Conservation (phyloP, 2,329 filamentous ascomycete genomes). For the Phaeosphaeria sp. region DNA sequence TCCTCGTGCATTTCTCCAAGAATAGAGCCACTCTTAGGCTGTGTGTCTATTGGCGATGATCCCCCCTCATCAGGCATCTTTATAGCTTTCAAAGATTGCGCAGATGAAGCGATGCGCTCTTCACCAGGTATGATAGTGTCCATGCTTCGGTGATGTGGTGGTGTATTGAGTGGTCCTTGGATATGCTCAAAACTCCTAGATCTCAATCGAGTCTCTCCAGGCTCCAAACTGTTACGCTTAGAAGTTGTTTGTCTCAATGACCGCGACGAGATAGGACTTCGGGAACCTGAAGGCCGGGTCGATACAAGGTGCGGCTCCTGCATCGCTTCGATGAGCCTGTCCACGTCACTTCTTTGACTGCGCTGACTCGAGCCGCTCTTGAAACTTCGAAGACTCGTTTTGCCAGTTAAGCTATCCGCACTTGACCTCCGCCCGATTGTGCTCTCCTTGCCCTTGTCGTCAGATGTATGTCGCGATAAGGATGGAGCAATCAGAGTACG, state of each 20-base stretch:
- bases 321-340: slow-evolving; percentile 75
- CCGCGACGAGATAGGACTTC: slow-evolving; percentile 23
- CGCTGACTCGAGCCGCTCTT: slow-evolving; percentile 56
- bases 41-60: slow-evolving; percentile 14
- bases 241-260: slow-evolving; percentile 31
- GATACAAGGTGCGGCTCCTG: slow-evolving; percentile 60
- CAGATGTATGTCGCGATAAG: slow-evolving; percentile 31
- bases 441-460: slow-evolving; percentile 2
- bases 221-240: slow-evolving; percentile 37
- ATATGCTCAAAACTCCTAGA: slow-evolving; percentile 36
- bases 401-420: slow-evolving; percentile 59
- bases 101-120: slow-evolving; percentile 48
- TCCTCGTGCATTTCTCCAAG: slow-evolving; percentile 38
- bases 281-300: slow-evolving; percentile 17
- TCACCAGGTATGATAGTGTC: slow-evolving; percentile 54
- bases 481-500: slow-evolving; percentile 63
- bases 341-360: slow-evolving; percentile 67
- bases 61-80: slow-evolving; percentile 54
- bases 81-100: slow-evolving; percentile 53
- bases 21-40: slow-evolving; percentile 25
- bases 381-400: slow-evolving; percentile 55
- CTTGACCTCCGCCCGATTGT: slow-evolving; percentile 31
- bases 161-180: slow-evolving; percentile 17
- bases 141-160: slow-evolving; percentile 44
- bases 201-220: slow-evolving; percentile 12